Conservation (phyloP, 2,329 filamentous ascomycete species). For the Pyrenochaeta sp. region DNA sequence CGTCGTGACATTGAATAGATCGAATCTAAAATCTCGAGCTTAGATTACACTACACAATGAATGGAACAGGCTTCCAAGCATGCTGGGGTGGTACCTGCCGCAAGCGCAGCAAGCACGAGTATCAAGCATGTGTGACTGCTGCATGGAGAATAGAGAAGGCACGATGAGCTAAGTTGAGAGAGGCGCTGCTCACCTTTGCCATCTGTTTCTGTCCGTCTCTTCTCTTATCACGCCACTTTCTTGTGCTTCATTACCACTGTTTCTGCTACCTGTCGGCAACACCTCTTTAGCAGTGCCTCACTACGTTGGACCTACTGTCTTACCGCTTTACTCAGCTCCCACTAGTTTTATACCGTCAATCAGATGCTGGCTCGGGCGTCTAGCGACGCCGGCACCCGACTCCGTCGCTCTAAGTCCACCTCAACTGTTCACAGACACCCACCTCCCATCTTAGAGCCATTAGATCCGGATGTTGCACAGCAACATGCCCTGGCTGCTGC, state of each 20-base stretch:
- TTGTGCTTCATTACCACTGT: slow-evolving; percentile 10
- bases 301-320: slow-evolving; percentile 27
- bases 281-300: slow-evolving; percentile 32
- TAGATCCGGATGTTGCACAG: slow-evolving; percentile 40
- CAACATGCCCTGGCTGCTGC: slow-evolving; percentile 51
- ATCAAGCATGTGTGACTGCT: background rate
- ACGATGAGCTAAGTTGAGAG: background rate
- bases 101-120: background rate
- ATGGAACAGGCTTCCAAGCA: background rate
- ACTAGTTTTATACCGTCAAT: slow-evolving; percentile 25
- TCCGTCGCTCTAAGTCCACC: slow-evolving; percentile 49
- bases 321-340: slow-evolving; percentile 22
- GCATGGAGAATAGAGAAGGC: background rate
- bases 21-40: no score
- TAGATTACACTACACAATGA: background rate
- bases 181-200: background rate
- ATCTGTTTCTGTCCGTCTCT: background rate
- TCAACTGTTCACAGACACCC: slow-evolving; percentile 40
- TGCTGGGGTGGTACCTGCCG: background rate
- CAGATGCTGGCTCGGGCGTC: slow-evolving; percentile 47
- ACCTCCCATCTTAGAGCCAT: slow-evolving; percentile 21
- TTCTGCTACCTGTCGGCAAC: slow-evolving; percentile 27
- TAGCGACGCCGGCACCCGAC: slow-evolving; percentile 48
- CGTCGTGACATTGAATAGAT: background rate
- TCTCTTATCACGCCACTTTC: background rate